phyloP scores from a whole-genome alignment of 78 protist genomes.

The Mantamonas sphyraenae region DNA sequence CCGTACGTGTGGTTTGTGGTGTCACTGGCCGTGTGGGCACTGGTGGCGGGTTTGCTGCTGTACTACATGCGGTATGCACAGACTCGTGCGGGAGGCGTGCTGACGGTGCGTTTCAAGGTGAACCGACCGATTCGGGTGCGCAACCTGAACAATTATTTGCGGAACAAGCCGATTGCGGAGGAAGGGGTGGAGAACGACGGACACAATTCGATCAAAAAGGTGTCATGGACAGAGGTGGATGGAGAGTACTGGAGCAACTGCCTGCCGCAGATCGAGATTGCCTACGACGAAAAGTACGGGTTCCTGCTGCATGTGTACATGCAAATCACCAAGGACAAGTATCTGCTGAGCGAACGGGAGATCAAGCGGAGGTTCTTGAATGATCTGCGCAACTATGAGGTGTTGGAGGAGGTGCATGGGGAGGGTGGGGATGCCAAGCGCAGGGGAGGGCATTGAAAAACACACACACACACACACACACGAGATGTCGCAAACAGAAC shows the following conservation, averaged over 20 bases:
- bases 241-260: not conserved
- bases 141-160: not conserved
- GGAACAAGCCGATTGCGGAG: not conserved
- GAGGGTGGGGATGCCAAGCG: too few relatives aligned
- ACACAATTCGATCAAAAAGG: not conserved
- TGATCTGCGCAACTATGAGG: not conserved
- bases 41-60: not conserved
- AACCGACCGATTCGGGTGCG: not conserved
- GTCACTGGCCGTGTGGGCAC: not conserved
- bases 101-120: not conserved
- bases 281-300: not conserved
- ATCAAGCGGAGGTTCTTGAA: not conserved
- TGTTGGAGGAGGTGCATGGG: too few relatives aligned
- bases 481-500: too few relatives aligned
- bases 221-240: not conserved
- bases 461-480: too few relatives aligned
- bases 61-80: not conserved
- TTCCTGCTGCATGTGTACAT: not conserved
- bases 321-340: not conserved
- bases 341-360: not conserved
- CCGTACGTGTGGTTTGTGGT: not conserved
- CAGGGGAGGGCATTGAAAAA: too few relatives aligned
- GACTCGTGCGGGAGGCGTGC: not conserved
- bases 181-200: not conserved
- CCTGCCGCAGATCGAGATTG: not conserved